Evolutionary conservation across 2,329 filamentous ascomycete species (phyloP).

Genomic region (Dactylellina leptospora): DNA sequence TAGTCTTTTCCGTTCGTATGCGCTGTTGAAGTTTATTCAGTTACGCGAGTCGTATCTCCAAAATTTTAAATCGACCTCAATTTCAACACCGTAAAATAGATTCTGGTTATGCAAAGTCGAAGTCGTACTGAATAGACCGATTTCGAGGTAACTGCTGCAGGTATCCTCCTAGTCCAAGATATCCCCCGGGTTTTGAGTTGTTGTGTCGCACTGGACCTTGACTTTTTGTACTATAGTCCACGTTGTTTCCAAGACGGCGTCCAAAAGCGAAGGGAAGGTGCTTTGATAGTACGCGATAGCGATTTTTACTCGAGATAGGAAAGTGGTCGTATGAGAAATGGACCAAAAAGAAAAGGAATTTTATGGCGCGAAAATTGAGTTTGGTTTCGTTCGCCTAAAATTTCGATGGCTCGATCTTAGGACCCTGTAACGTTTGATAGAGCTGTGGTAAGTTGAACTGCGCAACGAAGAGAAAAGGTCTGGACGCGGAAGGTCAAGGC

Average conservation of each 20-base stretch:
- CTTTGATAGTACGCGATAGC: constrained; percentile 19
- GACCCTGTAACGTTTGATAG: neutral
- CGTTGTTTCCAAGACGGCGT: constrained; percentile 31
- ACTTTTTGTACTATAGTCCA: constrained; percentile 7
- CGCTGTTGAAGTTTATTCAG: neutral
- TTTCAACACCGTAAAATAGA: neutral
- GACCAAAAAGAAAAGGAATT: constrained; percentile 6
- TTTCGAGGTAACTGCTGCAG: neutral
- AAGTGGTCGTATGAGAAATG: constrained; percentile 8
- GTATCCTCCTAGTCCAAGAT: constrained; percentile 7
- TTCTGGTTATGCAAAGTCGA: neutral
- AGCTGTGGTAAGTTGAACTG: neutral
- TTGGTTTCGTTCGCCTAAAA: constrained; percentile 28
- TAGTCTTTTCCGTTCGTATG: neutral
- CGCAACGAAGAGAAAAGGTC: too few species aligned
- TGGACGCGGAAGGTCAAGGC: neutral
- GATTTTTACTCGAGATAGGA: constrained; percentile 27
- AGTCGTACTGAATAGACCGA: constrained; percentile 10
- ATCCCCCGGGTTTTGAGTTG: neutral
- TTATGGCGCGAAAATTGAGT: neutral
- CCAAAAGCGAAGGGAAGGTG: constrained; percentile 43
- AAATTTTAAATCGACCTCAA: constrained; percentile 3
- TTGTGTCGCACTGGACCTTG: constrained; percentile 19
- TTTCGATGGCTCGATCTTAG: constrained; percentile 9
- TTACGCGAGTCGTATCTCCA: neutral